phyloP scores from a whole-genome alignment of 805 yeast species.

The Metschnikowia drakensbergensis region DNA sequence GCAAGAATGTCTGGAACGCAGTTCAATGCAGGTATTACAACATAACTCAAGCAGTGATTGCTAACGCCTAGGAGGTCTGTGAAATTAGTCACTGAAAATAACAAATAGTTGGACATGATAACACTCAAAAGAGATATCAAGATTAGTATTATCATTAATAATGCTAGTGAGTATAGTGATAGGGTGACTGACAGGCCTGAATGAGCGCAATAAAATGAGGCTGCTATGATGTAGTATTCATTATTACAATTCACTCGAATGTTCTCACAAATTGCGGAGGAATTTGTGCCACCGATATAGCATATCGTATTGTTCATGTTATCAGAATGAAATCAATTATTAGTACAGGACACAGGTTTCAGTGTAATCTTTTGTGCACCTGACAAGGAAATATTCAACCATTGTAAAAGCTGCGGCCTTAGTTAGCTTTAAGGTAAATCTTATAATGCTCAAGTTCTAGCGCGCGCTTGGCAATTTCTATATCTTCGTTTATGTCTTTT shows the following conservation, averaged over 20 bases:
- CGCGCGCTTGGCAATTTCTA: slow-evolving; percentile 56
- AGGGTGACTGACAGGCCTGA: slow-evolving; percentile 14
- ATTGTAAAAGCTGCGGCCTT: not conserved
- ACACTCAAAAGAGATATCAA: slow-evolving; percentile 28
- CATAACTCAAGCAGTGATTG: slow-evolving; percentile 29
- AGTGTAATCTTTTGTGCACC: not conserved
- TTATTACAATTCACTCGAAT: slow-evolving; percentile 21
- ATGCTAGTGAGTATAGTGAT: not conserved
- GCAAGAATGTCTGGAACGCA: slow-evolving; percentile 37
- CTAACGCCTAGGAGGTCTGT: slow-evolving; percentile 23
- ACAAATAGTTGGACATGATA: slow-evolving; percentile 33
- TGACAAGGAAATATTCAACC: not conserved
- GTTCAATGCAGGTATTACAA: slow-evolving; percentile 36
- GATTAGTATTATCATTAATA: not conserved
- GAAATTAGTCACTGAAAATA: slow-evolving; percentile 27
- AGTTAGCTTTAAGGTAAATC: not conserved
- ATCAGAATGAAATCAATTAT: not conserved
- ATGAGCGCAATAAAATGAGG: slow-evolving; percentile 26
- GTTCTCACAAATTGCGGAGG: slow-evolving; percentile 15
- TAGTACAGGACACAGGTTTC: not conserved
- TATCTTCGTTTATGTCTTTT: slow-evolving; percentile 78
- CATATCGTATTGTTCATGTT: slow-evolving; percentile 8
- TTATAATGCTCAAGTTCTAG: slow-evolving; percentile 22
- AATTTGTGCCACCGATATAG: not conserved
- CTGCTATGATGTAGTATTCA: slow-evolving; percentile 26